A percentile compares a stretch with the other conserved stretches of the same genome.
phyloP scores from a whole-genome alignment of 2,329 filamentous ascomycete species.

The Tolypocladium paradoxum region DNA sequence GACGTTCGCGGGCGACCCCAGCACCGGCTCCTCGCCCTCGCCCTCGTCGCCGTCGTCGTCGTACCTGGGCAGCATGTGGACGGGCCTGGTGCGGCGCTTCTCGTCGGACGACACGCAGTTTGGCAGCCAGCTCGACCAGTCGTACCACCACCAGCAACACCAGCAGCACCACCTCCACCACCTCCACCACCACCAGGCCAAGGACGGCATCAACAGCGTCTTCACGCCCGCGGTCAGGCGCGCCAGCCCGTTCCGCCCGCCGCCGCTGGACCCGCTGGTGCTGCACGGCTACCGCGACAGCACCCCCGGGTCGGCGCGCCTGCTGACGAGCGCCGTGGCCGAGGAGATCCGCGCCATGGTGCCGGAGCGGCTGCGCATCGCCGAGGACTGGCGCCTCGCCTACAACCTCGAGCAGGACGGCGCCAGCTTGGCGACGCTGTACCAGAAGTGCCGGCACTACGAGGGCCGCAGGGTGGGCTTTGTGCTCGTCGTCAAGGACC shows the following conservation, averaged over 20 bases:
- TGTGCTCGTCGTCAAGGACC: constrained; percentile 77
- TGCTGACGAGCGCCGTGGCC: constrained; percentile 65
- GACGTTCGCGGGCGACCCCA: neutral
- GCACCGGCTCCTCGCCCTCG: neutral
- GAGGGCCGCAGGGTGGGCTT: constrained; percentile 68
- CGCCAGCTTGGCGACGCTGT: constrained; percentile 76
- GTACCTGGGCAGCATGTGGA: constrained; percentile 32
- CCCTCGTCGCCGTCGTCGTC: constrained; percentile 1
- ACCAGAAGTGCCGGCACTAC: constrained; percentile 63
- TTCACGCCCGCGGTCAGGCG: constrained; percentile 44
- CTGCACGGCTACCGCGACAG: constrained; percentile 55
- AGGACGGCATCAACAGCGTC: constrained; percentile 44
- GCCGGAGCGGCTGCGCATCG: constrained; percentile 75
- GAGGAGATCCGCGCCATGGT: constrained; percentile 89
- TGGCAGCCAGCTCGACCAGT: constrained; percentile 16
- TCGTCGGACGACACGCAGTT: constrained; percentile 34
- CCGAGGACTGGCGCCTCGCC: constrained; percentile 73
- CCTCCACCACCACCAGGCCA: constrained; percentile 9
- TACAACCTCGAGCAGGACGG: constrained; percentile 92
- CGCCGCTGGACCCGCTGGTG: constrained; percentile 71
- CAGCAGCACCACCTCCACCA: constrained; percentile 6
- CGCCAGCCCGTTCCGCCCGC: constrained; percentile 73
- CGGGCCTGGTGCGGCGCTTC: constrained; percentile 59
- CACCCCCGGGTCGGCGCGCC: constrained; percentile 47
- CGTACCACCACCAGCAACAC: constrained; percentile 7